These are phyloP conservation scores for Picocystis salinarum DNA, from an alignment of 139 green algal species.

Conservation along the genomic window DNA sequence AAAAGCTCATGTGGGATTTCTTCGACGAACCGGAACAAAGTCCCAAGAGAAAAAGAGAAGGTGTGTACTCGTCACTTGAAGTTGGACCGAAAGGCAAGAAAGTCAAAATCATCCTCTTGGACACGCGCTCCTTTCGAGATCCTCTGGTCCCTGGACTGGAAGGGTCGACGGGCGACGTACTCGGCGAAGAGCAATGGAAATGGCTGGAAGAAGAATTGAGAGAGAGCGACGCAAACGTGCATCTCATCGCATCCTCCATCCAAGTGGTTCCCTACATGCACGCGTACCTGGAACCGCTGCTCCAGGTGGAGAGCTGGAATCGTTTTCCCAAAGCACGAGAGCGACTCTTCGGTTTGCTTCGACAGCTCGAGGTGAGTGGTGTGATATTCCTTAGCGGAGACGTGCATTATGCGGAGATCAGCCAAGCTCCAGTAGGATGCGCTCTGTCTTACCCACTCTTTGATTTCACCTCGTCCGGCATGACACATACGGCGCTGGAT, in stretches of 20 bases:
- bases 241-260: conserved; percentile 20
- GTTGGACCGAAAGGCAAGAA: conserved; percentile 15
- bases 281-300: conserved; percentile 11
- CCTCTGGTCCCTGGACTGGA: neutral
- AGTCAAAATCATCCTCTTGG: conserved; percentile 19
- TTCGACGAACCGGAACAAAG: conserved; percentile 19
- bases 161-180: conserved; percentile 5
- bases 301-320: conserved; percentile 12
- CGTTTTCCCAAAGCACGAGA: conserved; percentile 9
- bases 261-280: conserved; percentile 9
- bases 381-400: conserved; percentile 21
- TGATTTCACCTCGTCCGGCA: conserved; percentile 14
- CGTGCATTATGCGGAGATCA: conserved; percentile 21
- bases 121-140: conserved; percentile 15
- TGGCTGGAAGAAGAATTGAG: conserved; percentile 14
- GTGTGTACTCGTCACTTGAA: conserved; percentile 15
- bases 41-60: conserved; percentile 9
- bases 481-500: conserved; percentile 11
- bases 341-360: conserved; percentile 15
- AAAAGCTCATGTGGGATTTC: conserved; percentile 21
- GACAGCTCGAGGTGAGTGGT: neutral
- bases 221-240: conserved; percentile 11
- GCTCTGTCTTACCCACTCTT: conserved; percentile 8
- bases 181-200: conserved; percentile 17
- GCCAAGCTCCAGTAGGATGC: conserved; percentile 3